Base-by-base conservation (phyloP, 441 rosid species). In the Breynia disticha region DNA sequence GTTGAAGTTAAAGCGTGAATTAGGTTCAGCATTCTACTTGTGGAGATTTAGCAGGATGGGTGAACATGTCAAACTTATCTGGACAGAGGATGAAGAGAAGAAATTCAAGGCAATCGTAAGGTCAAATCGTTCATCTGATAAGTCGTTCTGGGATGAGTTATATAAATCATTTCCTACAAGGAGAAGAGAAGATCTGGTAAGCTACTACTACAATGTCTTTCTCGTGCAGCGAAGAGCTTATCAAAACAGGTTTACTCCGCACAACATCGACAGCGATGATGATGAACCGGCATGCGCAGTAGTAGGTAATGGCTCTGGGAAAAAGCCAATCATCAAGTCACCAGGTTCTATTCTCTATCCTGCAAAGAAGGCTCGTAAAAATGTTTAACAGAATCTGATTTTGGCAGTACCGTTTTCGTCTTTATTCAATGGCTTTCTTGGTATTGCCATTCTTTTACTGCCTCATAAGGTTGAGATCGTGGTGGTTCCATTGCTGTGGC, bases 41-140 rank as follows among this genome's bases (percentile, higher is more conserved):
- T 83, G 85, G 89, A 76, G 78, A 44, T 69, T 83, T 56, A 78
- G 80, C 61, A 72, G 68, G 57, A 82, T 87, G 89, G 98, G 98
- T 15, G 96, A 83, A 73, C 81, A 84, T 35, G 76, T 67, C 13
- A 68, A 56, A 48, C 70, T 66, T 58, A 66, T 67, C 57, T 91
- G 96, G 96, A 64, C 65, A 16, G 66, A 52, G 19, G 67, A 66
- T 37, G 98, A 91, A 52, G 75, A 59, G 63, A 72, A 74, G 59
- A 78, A 53, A 61, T 77, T 91, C 41, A 67, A 69, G 50, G 55
- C 63, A 55, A 60, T 78, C 50, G 79, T 79, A 70, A 72, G 54
- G 67, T 62, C 50, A 24, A 73, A 77, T 52, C 65, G 63, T 38
- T 67, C 72, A 43, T 79, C 80, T 1, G 76, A 53, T 39, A 67